A percentile compares a stretch with the other conserved stretches of the same genome.
Conservation (phyloP, 768 basidiomycete genomes). For the Lentinus tigrinus region DNA sequence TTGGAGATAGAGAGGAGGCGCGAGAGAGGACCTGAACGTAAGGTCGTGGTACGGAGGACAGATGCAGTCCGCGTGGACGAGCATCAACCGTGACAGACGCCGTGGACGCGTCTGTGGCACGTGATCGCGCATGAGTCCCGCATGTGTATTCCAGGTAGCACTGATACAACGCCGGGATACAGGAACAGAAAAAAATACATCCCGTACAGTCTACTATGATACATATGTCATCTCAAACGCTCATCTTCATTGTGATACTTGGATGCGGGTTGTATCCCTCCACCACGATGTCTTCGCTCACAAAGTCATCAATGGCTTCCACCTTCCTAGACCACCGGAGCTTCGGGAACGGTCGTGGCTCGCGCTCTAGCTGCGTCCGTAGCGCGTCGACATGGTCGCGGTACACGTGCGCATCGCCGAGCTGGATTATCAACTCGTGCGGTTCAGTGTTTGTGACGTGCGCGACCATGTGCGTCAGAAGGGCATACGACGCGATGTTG, state of each 20-base stretch:
- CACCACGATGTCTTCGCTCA: constrained; percentile 76
- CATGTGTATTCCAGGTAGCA: too few relatives aligned
- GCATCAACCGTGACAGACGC: too few relatives aligned
- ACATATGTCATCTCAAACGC: constrained; percentile 46
- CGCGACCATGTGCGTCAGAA: constrained; percentile 98
- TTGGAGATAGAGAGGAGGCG: too few relatives aligned
- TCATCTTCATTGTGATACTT: constrained; percentile 95
- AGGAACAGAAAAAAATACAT: not conserved
- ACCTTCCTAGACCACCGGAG: constrained; percentile 70
- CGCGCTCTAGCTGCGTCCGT: constrained; percentile 71
- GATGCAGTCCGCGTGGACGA: too few relatives aligned
- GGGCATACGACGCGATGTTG: constrained; percentile 98
- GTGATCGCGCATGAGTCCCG: too few relatives aligned
- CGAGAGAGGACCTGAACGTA: too few relatives aligned
- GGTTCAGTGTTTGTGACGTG: constrained; percentile 83
- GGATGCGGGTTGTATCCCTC: constrained; percentile 86
- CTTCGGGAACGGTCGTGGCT: constrained; percentile 82
- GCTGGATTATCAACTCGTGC: constrained; percentile 90
- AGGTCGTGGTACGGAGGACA: too few relatives aligned
- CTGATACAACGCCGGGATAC: not conserved
- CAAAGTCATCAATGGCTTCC: constrained; percentile 77
- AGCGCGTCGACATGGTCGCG: constrained; percentile 89
- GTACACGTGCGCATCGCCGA: constrained; percentile 98
- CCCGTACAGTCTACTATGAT: not conserved
- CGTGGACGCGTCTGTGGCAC: too few relatives aligned